Evolutionary conservation across 2,329 filamentous ascomycete species (phyloP).

Genomic region (Cryphonectria parasitica): DNA sequence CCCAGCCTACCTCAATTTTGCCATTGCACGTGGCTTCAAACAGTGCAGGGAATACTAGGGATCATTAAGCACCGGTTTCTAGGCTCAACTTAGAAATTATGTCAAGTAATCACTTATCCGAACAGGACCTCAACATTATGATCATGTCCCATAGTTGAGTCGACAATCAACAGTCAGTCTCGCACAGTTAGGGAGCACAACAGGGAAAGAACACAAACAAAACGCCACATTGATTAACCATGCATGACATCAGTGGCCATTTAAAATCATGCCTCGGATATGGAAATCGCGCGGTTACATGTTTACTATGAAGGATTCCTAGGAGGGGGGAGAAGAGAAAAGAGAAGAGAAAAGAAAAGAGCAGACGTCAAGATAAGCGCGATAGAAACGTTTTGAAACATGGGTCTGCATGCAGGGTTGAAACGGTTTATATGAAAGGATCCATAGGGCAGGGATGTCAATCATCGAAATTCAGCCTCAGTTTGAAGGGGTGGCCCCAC

Average conservation of each 20-base stretch:
- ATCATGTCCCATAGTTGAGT: background rate
- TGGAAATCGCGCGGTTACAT: background rate
- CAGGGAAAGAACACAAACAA: background rate
- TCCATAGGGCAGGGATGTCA: background rate
- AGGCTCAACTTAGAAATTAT: no score
- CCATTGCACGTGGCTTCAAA: no score
- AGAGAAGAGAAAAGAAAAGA: background rate
- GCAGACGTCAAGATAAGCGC: background rate
- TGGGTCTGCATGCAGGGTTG: background rate
- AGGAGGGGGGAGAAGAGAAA: background rate
- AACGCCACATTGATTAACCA: background rate
- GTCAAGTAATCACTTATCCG: background rate
- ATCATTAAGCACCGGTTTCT: no score
- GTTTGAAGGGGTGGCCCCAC: slow-evolving; percentile 7
- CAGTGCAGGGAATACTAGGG: no score
- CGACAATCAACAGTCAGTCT: background rate
- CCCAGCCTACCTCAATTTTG: no score
- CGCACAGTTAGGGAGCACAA: background rate
- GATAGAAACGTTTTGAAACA: slow-evolving; percentile 1
- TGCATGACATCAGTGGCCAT: background rate
- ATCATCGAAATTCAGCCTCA: slow-evolving; percentile 12
- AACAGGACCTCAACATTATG: background rate
- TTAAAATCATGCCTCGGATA: background rate
- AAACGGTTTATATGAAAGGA: background rate
- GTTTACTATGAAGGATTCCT: background rate